phyloP scores from a whole-genome alignment of 192 early-diverging fungal genomes.

The Entophlyctis luteolus region DNA sequence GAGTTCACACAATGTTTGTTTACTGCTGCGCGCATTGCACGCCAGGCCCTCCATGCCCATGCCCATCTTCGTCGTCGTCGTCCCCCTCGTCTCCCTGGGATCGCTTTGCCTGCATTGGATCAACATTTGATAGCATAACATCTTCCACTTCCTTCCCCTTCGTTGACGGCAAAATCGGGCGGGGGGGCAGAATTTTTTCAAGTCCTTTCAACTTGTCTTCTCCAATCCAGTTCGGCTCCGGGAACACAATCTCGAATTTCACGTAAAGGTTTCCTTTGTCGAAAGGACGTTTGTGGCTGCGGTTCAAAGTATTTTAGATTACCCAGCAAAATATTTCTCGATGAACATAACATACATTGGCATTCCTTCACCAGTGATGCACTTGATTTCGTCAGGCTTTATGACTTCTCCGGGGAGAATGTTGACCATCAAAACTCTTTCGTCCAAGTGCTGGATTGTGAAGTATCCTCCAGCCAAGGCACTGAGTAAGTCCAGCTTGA shows the following conservation, averaged over 20 bases:
- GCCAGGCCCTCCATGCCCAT: constrained; percentile 57
- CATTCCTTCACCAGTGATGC: constrained; percentile 89
- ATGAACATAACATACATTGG: constrained; percentile 63
- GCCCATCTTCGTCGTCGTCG: constrained; percentile 57
- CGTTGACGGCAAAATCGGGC: constrained; percentile 50
- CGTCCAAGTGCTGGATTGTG: constrained; percentile 88
- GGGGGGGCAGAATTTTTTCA: constrained; percentile 76
- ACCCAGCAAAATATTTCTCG: neutral
- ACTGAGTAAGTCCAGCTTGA: constrained; percentile 90
- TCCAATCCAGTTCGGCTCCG: constrained; percentile 73
- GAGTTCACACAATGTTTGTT: neutral
- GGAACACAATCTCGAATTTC: constrained; percentile 93
- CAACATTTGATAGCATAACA: constrained; percentile 72
- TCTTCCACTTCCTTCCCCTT: constrained; percentile 73
- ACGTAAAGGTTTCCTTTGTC: constrained; percentile 90
- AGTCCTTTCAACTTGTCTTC: constrained; percentile 69
- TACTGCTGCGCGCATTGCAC: constrained; percentile 95
- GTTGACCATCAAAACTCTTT: constrained; percentile 79
- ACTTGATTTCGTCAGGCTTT: constrained; percentile 87
- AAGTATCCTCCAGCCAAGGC: constrained; percentile 94
- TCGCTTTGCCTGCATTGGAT: constrained; percentile 65
- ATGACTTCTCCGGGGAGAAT: constrained; percentile 94
- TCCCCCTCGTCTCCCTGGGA: constrained; percentile 48
- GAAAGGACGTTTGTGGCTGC: constrained; percentile 55
- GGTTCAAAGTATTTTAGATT: too few relatives aligned